phyloP scores from a whole-genome alignment of 192 early-diverging fungal genomes.

The Linderina pennispora region DNA sequence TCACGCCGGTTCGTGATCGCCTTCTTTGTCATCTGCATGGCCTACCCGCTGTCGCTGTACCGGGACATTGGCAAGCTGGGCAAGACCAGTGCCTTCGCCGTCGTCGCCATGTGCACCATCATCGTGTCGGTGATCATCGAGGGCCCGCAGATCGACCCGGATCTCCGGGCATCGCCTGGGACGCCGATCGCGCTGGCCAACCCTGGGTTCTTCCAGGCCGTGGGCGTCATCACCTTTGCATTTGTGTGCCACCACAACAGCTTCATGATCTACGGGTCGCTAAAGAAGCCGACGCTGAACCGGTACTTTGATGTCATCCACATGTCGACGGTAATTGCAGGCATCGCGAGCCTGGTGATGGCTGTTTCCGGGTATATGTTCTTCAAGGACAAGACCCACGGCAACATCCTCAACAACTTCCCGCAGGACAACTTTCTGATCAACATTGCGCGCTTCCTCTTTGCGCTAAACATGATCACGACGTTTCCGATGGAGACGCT shows the following conservation, averaged over 20 bases:
- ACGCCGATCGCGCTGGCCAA: slow-evolving; percentile 36
- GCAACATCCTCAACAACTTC: slow-evolving; percentile 90
- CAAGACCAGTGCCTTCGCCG: slow-evolving; percentile 80
- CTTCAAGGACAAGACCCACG: slow-evolving; percentile 80
- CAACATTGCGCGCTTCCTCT: slow-evolving; percentile 78
- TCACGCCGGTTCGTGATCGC: slow-evolving; percentile 69
- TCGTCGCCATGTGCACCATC: slow-evolving; percentile 75
- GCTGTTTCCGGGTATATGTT: slow-evolving; percentile 69
- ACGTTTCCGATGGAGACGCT: slow-evolving; percentile 88
- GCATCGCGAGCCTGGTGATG: slow-evolving; percentile 63
- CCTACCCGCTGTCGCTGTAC: slow-evolving; percentile 81
- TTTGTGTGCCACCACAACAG: slow-evolving; percentile 97
- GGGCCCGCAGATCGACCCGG: slow-evolving; percentile 51
- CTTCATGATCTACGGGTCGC: slow-evolving; percentile 83
- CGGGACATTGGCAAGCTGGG: slow-evolving; percentile 84
- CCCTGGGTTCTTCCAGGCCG: slow-evolving; percentile 67
- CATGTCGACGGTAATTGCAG: slow-evolving; percentile 66
- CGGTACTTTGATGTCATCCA: slow-evolving; percentile 81
- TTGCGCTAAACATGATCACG: slow-evolving; percentile 94
- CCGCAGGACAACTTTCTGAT: slow-evolving; percentile 69
- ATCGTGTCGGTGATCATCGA: slow-evolving; percentile 66
- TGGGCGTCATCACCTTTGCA: slow-evolving; percentile 90
- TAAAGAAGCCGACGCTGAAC: slow-evolving; percentile 78
- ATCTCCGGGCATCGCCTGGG: slow-evolving; percentile 39
- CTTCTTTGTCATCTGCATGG: slow-evolving; percentile 69